Conservation (phyloP, 225 moss, liverwort and hornwort genomes). For the Polytrichum commune region DNA sequence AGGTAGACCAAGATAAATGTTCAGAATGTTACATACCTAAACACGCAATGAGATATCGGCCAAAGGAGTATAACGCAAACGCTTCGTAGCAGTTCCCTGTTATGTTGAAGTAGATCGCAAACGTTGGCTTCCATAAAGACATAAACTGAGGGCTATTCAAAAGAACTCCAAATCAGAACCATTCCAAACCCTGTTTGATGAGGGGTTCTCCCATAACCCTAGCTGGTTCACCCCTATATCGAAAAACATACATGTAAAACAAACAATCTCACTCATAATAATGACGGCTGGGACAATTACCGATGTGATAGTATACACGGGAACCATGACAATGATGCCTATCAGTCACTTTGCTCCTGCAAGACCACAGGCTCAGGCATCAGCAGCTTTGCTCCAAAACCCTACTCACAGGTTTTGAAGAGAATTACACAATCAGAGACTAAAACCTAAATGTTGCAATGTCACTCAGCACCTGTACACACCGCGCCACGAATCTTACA, state of each 20-base stretch:
- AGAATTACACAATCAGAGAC: neutral
- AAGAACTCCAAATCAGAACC: conserved; percentile 28
- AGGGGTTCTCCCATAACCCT: neutral
- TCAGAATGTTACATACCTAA: conserved; percentile 50
- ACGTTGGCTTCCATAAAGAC: conserved; percentile 64
- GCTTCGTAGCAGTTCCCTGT: conserved; percentile 94
- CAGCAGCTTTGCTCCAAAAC: neutral
- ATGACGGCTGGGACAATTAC: conserved; percentile 40
- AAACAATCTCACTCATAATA: neutral
- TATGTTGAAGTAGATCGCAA: conserved; percentile 68
- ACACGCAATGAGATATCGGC: conserved; percentile 85
- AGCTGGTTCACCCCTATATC: too few relatives aligned
- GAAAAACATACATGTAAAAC: too few relatives aligned
- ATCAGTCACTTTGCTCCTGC: conserved; percentile 69
- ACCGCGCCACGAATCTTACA: too few relatives aligned
- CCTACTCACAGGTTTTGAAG: neutral
- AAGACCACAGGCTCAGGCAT: conserved; percentile 2
- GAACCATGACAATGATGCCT: conserved; percentile 65
- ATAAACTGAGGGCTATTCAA: conserved; percentile 63
- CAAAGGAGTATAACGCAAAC: conserved; percentile 93
- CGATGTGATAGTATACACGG: conserved; percentile 46
- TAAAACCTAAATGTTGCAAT: neutral
- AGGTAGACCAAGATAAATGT: neutral
- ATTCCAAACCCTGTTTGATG: neutral
- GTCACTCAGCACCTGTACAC: neutral